Evolutionary conservation across 2,329 filamentous ascomycete genomes (phyloP), one percentile per base, ranked within the genome.

Genomic region (Camptophora hylomeconis): DNA sequence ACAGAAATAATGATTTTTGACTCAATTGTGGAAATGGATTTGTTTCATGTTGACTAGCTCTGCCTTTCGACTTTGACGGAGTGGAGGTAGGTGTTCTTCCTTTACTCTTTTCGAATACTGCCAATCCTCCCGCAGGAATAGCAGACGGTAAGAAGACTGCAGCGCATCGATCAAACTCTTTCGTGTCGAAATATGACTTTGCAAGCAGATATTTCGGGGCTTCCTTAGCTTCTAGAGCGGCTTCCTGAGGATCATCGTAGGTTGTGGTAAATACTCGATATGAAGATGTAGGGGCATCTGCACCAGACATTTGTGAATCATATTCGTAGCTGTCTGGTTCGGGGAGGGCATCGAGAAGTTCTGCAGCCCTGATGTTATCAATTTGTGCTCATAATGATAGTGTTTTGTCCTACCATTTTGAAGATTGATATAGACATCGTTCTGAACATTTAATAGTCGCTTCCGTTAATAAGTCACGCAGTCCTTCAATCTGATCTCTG

Each of bases 331-430:
- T n/a, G 24, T 59, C 45, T 32, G 78, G 69, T 24, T 58, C 46
- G 8, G 61, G 44, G 21, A 95, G 73, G 2, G 89, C 80, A 47
- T 80, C 82, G 33, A 95, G 72, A 42, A 95, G 74, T 59, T 98
- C 89, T 45, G 89, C 87, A 26, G 86, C 82, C 87, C 87, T 94
- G 49, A 20, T 38, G 24, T 29, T 25, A 24, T 34, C 24, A 37
- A 31, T 41, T n/a, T n/a, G n/a, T n/a, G n/a, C n/a, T n/a, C n/a
- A n/a, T n/a, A n/a, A n/a, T n/a, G n/a, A n/a, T n/a, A n/a, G n/a
- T n/a, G n/a, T n/a, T n/a, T n/a, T n/a, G n/a, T n/a, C 32, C 52
- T 48, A 93, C 89, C 89, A 98, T 73, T 95, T 95, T 16, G 89
- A 78, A 5, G 87, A 89, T 47, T 94, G 86, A 49, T 94, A 95